These are phyloP conservation scores for Simplicillium aogashimaense DNA, from an alignment of 2,329 filamentous ascomycete species.

Conservation along the genomic window DNA sequence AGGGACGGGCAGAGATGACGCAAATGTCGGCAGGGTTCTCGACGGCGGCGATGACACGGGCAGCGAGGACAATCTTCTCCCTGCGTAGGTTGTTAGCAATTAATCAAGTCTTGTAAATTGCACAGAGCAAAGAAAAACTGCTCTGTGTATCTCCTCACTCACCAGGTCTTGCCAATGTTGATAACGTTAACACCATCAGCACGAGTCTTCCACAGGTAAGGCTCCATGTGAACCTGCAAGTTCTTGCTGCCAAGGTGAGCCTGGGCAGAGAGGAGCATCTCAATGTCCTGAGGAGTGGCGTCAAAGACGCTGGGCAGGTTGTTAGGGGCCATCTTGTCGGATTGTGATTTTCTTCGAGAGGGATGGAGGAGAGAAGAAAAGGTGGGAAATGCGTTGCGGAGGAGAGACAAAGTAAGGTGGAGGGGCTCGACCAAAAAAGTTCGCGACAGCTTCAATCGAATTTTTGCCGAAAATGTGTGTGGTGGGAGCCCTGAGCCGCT, in stretches of 20 bases:
- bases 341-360: conserved; percentile 22
- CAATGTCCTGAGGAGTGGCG: conserved; percentile 95
- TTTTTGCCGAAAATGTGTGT: conserved; percentile 29
- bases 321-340: conserved; percentile 81
- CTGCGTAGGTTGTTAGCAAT: conserved; percentile 33
- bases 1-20: conserved; percentile 98
- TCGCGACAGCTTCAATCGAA: conserved; percentile 25
- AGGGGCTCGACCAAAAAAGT: conserved; percentile 23
- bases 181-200: conserved; percentile 97
- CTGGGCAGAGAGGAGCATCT: conserved; percentile 97
- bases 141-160: conserved; percentile 27
- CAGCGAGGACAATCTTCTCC: conserved; percentile 99
- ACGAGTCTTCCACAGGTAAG: conserved; percentile 99
- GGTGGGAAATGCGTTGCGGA: conserved; percentile 12
- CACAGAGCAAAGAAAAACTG: too few relatives aligned
- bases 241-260: conserved; percentile 98
- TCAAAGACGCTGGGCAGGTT: conserved; percentile 95
- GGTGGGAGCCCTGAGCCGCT: conserved; percentile 24
- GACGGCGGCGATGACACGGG: conserved; percentile 96
- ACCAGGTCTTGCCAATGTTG: conserved; percentile 99
- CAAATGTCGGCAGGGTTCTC: conserved; percentile 99
- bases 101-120: background rate
- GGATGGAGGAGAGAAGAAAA: conserved; percentile 16
- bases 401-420: conserved; percentile 14
- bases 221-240: conserved; percentile 98